Percentiles rank a stretch among this genome's conserved stretches.
Conservation (phyloP, 2,329 filamentous ascomycete genomes). For the Fonsecaea multimorphosa region DNA sequence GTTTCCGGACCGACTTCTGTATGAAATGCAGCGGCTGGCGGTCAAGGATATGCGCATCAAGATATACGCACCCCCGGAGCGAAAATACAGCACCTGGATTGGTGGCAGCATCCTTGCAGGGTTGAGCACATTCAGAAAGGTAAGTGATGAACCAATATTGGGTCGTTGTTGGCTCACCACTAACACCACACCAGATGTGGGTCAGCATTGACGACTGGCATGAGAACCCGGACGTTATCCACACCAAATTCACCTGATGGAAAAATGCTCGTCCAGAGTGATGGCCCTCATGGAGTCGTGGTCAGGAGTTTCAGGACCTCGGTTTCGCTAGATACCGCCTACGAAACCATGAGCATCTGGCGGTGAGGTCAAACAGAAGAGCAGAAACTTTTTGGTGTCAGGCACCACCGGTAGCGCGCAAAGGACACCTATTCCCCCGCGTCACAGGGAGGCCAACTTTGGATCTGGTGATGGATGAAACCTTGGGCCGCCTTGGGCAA, state of each 20-base stretch:
- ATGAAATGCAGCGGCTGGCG: conserved; percentile 89
- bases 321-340: neutral
- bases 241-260: conserved; percentile 87
- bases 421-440: neutral
- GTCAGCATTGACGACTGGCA: conserved; percentile 99
- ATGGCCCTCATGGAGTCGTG: neutral
- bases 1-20: conserved; percentile 89
- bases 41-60: conserved; percentile 99
- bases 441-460: conserved; percentile 3
- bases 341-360: conserved; percentile 10
- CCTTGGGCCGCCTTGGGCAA: neutral
- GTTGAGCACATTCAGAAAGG: conserved; percentile 97
- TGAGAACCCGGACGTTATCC: conserved; percentile 98
- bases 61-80: conserved; percentile 96
- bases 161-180: neutral
- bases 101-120: conserved; percentile 96
- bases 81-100: conserved; percentile 99
- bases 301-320: neutral
- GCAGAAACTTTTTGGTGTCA: conserved; percentile 3
- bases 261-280: neutral
- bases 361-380: conserved; percentile 14
- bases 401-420: conserved; percentile 7
- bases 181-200: conserved; percentile 78
- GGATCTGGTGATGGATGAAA: conserved; percentile 26
- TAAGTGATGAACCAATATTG: conserved; percentile 51